These are phyloP conservation scores for Daedalea quercina DNA, from an alignment of 768 basidiomycete genomes.

Conservation along the genomic window DNA sequence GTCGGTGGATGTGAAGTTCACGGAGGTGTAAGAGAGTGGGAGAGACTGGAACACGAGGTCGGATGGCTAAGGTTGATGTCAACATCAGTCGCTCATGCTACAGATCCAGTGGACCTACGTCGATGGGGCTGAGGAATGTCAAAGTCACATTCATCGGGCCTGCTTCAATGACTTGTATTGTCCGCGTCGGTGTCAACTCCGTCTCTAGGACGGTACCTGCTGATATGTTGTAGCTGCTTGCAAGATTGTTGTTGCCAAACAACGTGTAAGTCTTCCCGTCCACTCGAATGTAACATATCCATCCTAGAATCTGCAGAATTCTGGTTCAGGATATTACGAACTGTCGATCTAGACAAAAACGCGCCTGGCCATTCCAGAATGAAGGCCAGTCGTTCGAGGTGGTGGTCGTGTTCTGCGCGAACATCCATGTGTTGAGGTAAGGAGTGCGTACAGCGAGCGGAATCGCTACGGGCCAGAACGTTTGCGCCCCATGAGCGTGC, in stretches of 20 bases:
- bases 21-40: slow-evolving; percentile 31
- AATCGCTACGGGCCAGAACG: slow-evolving; percentile 15
- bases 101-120: slow-evolving; percentile 15
- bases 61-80: slow-evolving; percentile 19
- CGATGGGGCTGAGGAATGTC: slow-evolving; percentile 32
- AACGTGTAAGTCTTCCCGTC: slow-evolving; percentile 12
- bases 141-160: slow-evolving; percentile 30
- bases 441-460: slow-evolving; percentile 22
- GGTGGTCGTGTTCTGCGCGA: neutral
- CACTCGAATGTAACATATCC: slow-evolving; percentile 12
- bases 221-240: slow-evolving; percentile 4
- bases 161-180: slow-evolving; percentile 25
- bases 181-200: slow-evolving; percentile 29
- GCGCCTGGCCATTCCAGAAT: slow-evolving; percentile 5
- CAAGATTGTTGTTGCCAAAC: slow-evolving; percentile 5
- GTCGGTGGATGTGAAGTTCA: slow-evolving; percentile 25
- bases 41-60: slow-evolving; percentile 32
- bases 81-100: neutral
- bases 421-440: slow-evolving; percentile 18
- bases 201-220: slow-evolving; percentile 8
- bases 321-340: neutral
- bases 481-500: neutral
- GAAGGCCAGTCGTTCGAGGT: slow-evolving; percentile 7
- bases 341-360: neutral
- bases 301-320: slow-evolving; percentile 5